These are phyloP conservation scores for Iris macrosiphon DNA, from an alignment of 106 monocot genomes.

Conservation along the genomic window DNA sequence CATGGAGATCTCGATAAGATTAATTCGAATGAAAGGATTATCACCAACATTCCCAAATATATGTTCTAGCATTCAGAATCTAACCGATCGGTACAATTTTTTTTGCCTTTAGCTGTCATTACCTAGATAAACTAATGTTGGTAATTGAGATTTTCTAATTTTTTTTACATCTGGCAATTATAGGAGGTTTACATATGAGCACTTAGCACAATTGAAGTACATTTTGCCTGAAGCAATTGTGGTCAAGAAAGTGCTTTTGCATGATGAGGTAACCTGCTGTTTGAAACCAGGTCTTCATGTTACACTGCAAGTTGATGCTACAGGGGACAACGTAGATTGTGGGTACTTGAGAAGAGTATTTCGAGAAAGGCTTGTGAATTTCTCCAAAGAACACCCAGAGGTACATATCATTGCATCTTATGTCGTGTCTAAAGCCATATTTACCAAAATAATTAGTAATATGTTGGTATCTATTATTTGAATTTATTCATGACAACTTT, in stretches of 20 bases:
- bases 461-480: too few relatives aligned
- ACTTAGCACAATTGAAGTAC: constrained; percentile 57
- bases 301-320: constrained; percentile 21
- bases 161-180: neutral
- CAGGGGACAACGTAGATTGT: constrained; percentile 16
- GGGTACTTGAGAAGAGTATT: constrained; percentile 45
- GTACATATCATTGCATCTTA: constrained; percentile 19
- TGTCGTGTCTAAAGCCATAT: too few relatives aligned
- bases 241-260: constrained; percentile 50
- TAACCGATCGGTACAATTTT: constrained; percentile 34
- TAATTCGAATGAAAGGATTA: constrained; percentile 44
- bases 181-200: constrained; percentile 53
- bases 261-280: constrained; percentile 49
- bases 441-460: too few relatives aligned
- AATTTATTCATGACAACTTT: too few relatives aligned
- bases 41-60: constrained; percentile 44
- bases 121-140: neutral
- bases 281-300: constrained; percentile 66
- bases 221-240: constrained; percentile 49
- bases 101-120: neutral
- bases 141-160: neutral
- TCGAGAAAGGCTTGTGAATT: constrained; percentile 45
- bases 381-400: constrained; percentile 41
- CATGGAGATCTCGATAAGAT: constrained; percentile 52
- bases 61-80: constrained; percentile 32